Base-by-base conservation (phyloP, 805 yeast species). In the Blastobotrys attinorum region DNA sequence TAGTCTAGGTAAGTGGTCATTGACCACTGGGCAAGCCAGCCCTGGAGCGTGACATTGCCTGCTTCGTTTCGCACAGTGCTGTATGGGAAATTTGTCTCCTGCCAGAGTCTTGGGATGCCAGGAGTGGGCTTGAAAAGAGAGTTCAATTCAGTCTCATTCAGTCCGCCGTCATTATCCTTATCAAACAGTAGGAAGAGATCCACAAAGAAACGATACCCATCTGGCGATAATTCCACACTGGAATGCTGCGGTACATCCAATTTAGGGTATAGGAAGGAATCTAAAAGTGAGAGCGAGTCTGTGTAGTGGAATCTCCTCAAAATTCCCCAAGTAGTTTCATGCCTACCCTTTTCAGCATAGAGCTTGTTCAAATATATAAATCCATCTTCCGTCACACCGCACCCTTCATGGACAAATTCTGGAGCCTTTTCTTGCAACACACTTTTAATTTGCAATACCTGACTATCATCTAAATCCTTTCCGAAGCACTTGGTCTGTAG, bases 1-100 rank as follows among this genome's bases (percentile, higher is more conserved):
- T 83, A 78, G 54, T 89, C 95, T 23, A 92, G 66, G 52, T 78
- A 88, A 0, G 97, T 90, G 0, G 96, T 87, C 84, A 92, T 83
- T 54, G 90, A 82, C 99, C 99, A 92, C 57, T 90, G 97, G 0
- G 98, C 98, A 31, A 92, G 65, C 99, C 99, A 92, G 2, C 99
- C 98, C 65, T 94, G 98, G 22, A 92, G 63, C 0, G 97, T 87
- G 3, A 92, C 88, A 58, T 79, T 75, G 0, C 96, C 97, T 49
- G 79, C 81, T 51, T 88, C 96, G 58, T 88, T 89, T 42, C 95
- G 76, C 1, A 90, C 96, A 8, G 95, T 85, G 1, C 95, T 77
- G 21, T 73, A 69, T 0, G 99, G 99, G 57, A 92, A 92, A 51
- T 80, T 80, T 0, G 85, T 74, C 11, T 84, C 88, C 31, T 72